Evolutionary conservation across 2,329 filamentous ascomycete species (phyloP).

Genomic region (Sclerotinia sclerotiorum): DNA sequence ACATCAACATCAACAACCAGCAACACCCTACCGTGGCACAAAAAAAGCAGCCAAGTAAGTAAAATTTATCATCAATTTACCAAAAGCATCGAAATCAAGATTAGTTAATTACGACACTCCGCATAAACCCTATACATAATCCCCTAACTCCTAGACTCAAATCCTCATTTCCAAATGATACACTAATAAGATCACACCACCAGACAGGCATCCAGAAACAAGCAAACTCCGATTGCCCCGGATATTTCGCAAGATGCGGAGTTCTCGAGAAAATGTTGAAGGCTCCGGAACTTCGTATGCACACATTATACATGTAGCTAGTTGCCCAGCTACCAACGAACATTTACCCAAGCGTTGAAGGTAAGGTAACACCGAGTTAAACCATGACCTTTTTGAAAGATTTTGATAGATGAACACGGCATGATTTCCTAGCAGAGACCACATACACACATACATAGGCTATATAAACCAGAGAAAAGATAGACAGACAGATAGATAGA

Average conservation of each 20-base stretch:
- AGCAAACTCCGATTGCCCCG: background rate
- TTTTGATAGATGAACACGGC: conserved; percentile 13
- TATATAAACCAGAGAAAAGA: background rate
- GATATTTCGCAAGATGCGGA: background rate
- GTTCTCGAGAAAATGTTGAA: background rate
- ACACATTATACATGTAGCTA: background rate
- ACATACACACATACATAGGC: background rate
- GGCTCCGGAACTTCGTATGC: conserved; percentile 10
- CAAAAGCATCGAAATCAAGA: conserved; percentile 7
- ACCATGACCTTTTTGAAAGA: background rate
- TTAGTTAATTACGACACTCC: background rate
- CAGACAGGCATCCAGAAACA: too few species aligned
- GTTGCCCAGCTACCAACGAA: conserved; percentile 1
- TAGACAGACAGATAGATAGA: background rate
- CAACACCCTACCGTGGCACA: background rate
- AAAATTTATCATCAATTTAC: background rate
- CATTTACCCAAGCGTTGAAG: background rate
- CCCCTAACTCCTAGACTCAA: background rate
- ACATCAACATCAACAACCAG: too few species aligned
- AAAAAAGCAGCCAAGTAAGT: background rate
- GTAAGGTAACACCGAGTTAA: background rate
- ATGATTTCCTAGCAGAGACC: background rate
- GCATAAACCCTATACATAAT: background rate
- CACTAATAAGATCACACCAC: background rate
- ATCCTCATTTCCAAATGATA: background rate